These are phyloP conservation scores for Quercus berberidifolia DNA, from an alignment of 306 rosid genomes.

Conservation along the genomic window DNA sequence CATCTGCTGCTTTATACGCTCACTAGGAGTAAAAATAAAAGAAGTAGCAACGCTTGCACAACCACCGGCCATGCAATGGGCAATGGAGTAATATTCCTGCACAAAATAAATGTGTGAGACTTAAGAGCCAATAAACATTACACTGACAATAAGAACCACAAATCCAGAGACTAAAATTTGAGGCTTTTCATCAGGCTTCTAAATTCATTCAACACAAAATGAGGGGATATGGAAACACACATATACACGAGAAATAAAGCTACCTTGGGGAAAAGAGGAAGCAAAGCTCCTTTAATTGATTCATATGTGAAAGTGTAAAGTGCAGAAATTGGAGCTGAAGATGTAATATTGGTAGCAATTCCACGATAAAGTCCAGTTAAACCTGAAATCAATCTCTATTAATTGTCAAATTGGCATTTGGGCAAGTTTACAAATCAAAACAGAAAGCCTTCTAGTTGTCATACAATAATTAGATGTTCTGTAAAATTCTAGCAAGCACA, in stretches of 20 bases:
- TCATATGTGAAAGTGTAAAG: slow-evolving; percentile 89
- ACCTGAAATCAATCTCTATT: slow-evolving; percentile 51
- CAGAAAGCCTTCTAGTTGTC: slow-evolving; percentile 15
- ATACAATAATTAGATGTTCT: slow-evolving; percentile 6
- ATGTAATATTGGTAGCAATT: slow-evolving; percentile 72
- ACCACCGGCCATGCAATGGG: slow-evolving; percentile 87
- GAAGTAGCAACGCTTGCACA: slow-evolving; percentile 96
- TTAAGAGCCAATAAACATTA: slow-evolving; percentile 19
- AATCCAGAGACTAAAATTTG: neutral
- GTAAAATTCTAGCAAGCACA: slow-evolving; percentile 5
- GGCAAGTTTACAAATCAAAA: slow-evolving; percentile 10
- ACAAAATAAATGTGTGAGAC: slow-evolving; percentile 30
- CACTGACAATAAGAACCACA: neutral
- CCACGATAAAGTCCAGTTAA: slow-evolving; percentile 92
- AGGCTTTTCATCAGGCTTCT: neutral
- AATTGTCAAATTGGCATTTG: slow-evolving; percentile 19
- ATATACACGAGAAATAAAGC: slow-evolving; percentile 8
- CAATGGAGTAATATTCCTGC: slow-evolving; percentile 79
- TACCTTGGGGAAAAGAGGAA: slow-evolving; percentile 82
- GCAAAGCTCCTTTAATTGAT: slow-evolving; percentile 81
- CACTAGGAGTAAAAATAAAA: slow-evolving; percentile 93
- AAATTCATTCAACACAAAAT: neutral
- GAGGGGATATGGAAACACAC: slow-evolving; percentile 4
- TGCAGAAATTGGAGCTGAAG: slow-evolving; percentile 96
- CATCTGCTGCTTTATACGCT: slow-evolving; percentile 98